Base-by-base conservation (phyloP, 2,329 filamentous ascomycete genomes). In the Aurifilum marmelostoma region DNA sequence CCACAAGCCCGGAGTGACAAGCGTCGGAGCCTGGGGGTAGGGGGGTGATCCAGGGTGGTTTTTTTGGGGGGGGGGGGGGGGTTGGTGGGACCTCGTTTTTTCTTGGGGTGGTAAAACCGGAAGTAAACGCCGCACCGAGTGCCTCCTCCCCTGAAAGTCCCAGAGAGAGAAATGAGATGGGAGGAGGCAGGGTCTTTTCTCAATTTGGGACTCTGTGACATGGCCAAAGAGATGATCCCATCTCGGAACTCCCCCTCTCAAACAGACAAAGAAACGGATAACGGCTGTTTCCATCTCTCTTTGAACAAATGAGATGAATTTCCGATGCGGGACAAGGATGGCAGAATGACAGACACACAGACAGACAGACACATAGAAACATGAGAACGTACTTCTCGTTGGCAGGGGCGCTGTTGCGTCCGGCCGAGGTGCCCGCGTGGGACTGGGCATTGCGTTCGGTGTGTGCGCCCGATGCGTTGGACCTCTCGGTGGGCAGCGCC, bases 301-400 rank as follows among this genome's bases (percentile, higher is more conserved):
- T 47, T n/a, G n/a, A 14, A 47, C 5, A 9, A 16, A 47, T 21
- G 21, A 47, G 43, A n/a, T 21, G 21, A 8, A 47, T 8, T 7
- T n/a, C 43, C 18, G 3, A 37, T 21, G 61, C 24, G 43, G 37
- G 63, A 43, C 67, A 61, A n/a, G n/a, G n/a, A n/a, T n/a, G 34
- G 8, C 34, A 34, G 34, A 34, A 34, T 34, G 59, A 70, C 32
- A 52, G 41, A 59, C 14, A 67, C 58, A 64, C 47, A 37, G 62
- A 69, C 34, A 62, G 69, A 34, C 32, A n/a, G 58, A 69, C 52
- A 64, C 63, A 50, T 16, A 73, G 47, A 67, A 7, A 37, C 68
- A 47, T 29, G 50, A 43, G 43, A 47, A 85, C 86, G 80, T 80
- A 89, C 87, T 88, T 88, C 74, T 89, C 87, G 50, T 79, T 80